Percentiles rank a stretch among this genome's conserved stretches.
Evolutionary conservation across 106 monocot species (phyloP).

Genomic region (Amphibolis antarctica): DNA sequence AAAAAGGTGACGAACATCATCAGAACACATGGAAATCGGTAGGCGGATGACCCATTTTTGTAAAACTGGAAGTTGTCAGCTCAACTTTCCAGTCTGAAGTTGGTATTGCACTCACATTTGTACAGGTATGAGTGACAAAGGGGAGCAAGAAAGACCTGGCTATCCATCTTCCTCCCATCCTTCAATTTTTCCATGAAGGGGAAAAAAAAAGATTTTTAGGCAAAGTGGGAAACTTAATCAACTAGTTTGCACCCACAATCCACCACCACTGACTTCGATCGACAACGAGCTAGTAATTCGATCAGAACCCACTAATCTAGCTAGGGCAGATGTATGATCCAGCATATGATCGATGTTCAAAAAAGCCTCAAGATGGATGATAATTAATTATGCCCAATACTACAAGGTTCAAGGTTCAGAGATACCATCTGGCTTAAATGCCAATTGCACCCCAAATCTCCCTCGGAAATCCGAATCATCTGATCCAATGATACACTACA

Average conservation of each 20-base stretch:
- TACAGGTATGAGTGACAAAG: too few species aligned
- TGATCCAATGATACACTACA: background rate
- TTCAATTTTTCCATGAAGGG: background rate
- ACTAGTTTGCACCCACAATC: background rate
- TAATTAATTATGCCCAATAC: background rate
- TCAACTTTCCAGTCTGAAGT: too few species aligned
- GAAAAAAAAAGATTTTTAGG: background rate
- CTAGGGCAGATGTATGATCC: too few species aligned
- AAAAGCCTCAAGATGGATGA: too few species aligned
- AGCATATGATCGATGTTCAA: too few species aligned
- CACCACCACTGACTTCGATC: background rate
- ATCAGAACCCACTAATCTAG: too few species aligned
- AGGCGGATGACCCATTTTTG: too few species aligned
- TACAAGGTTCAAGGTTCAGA: background rate
- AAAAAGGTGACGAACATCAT: background rate
- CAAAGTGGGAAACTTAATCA: background rate
- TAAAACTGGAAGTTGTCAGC: too few species aligned
- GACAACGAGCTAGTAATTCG: too few species aligned
- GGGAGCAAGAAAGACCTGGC: too few species aligned
- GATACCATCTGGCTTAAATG: background rate
- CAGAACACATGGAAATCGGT: background rate
- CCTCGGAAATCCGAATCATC: conserved; percentile 2
- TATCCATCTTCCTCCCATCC: too few species aligned
- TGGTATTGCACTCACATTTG: too few species aligned
- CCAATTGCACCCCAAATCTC: background rate